Base-by-base conservation (phyloP, 1,284 basidiomycete genomes). In the Cutaneotrichosporon dermatis region DNA sequence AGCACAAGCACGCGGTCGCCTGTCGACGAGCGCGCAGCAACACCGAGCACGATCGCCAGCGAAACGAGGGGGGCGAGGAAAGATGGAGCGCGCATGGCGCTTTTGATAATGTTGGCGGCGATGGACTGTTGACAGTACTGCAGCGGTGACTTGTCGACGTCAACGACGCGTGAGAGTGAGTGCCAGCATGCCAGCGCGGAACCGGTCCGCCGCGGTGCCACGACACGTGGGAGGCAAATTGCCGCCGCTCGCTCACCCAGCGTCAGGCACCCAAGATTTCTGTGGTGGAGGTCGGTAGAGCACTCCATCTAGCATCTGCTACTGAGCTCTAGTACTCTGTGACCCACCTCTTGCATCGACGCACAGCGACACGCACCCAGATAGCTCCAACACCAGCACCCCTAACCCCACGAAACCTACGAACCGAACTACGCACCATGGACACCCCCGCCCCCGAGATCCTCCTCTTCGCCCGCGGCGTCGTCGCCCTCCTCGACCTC, bases 1-100 rank as follows among this genome's bases (percentile, higher is more conserved):
- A 95, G 82, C 56, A 95, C 88, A 33, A 96, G 83, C 12, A 96
- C 87, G 43, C 86, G 86, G 74, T 90, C 84, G 9, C 90, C 90
- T 2, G 87, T 83, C 73, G 89, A 88, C n/a, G 90, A 92, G 69
- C 83, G 85, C 59, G 89, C 89, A 53, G 79, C 40, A 0, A 61
- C 68, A 12, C 54, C 66, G 11, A 56, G 51, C 33, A 59, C 60
- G 33, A 50, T 11, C n/a, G 48, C 53, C 37, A 69, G 46, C 10
- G 51, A 51, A 34, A 56, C 10, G 25, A 58, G 33, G n/a, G 55
- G 40, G 8, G 60, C 41, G 50, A 61, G 48, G 36, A 59, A 40
- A 4, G 53, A 39, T 35, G 45, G n/a, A 39, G 57, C 54, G 42
- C 58, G 61, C 61, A 63, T 63, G 40, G 44, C 48, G 51, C 54